Evolutionary conservation across 495 filamentous ascomycete species (phyloP).

Genomic region (Hypoxylon crocopeplum): DNA sequence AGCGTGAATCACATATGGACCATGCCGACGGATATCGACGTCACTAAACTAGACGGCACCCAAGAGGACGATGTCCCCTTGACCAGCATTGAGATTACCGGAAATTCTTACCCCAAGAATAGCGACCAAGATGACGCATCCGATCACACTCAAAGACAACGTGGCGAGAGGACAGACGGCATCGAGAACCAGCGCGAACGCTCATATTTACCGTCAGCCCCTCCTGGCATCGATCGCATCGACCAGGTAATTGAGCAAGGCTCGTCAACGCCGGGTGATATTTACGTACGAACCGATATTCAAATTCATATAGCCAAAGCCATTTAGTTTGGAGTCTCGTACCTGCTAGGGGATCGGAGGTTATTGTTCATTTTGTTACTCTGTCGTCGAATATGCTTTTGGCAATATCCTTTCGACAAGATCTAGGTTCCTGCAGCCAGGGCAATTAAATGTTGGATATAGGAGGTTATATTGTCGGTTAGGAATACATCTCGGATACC

Average conservation of each 20-base stretch:
- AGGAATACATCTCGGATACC: too few relatives aligned
- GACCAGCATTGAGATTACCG: constrained; percentile 19
- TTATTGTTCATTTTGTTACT: too few relatives aligned
- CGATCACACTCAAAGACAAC: background rate
- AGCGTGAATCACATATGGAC: constrained; percentile 37
- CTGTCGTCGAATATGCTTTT: too few relatives aligned
- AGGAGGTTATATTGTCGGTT: too few relatives aligned
- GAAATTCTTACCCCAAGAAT: background rate
- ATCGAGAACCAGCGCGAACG: background rate
- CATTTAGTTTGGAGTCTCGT: too few relatives aligned
- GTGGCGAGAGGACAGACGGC: background rate
- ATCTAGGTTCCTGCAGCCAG: too few relatives aligned
- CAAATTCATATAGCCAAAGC: constrained; percentile 10
- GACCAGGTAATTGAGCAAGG: background rate
- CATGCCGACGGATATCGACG: constrained; percentile 10
- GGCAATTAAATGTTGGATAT: too few relatives aligned
- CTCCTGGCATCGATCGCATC: background rate
- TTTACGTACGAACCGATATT: constrained; percentile 34
- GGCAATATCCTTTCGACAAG: too few relatives aligned
- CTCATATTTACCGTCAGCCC: background rate
- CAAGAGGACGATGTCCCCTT: constrained; percentile 29
- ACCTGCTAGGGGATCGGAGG: too few relatives aligned
- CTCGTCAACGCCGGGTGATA: constrained; percentile 2
- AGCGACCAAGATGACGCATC: background rate
- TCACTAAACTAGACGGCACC: constrained; percentile 11